Evolutionary conservation across 2,329 filamentous ascomycete genomes (phyloP), one percentile per base, ranked within the genome.

Genomic region (Dactylella cylindrospora): DNA sequence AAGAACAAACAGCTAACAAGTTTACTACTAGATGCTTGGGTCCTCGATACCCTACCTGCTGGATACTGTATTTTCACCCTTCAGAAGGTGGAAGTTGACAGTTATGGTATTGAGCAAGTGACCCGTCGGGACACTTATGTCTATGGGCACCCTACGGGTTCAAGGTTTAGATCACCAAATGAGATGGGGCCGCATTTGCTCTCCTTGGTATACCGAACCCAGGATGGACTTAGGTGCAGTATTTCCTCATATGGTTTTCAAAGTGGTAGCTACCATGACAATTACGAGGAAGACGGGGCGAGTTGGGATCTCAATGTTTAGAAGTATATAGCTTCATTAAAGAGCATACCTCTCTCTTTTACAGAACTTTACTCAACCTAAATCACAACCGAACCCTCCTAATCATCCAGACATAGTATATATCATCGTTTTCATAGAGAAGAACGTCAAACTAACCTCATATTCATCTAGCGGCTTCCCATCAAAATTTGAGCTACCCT

Each of bases 381-480:
- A 39, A 43, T 59, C 13, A 59, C 53, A 33, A 7, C 23, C 40
- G 15, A 5, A 17, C 28, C 36, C 35, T 28, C 22, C 19, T 4
- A n/a, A n/a, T n/a, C n/a, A n/a, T n/a, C n/a, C n/a, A n/a, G n/a
- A n/a, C n/a, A n/a, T n/a, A n/a, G n/a, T n/a, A n/a, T n/a, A n/a
- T n/a, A n/a, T n/a, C n/a, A n/a, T n/a, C n/a, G n/a, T n/a, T n/a
- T n/a, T n/a, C n/a, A n/a, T n/a, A n/a, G n/a, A n/a, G n/a, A n/a
- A n/a, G n/a, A n/a, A n/a, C n/a, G n/a, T n/a, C n/a, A n/a, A n/a
- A n/a, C n/a, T n/a, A n/a, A n/a, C n/a, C n/a, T n/a, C n/a, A n/a
- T n/a, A n/a, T n/a, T n/a, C n/a, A n/a, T 9, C 28, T 19, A 61
- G 55, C 19, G 55, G 55, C 17, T 17, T 47, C 5, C 55, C 55